These are phyloP conservation scores for Sporobolomyces phaffii DNA, from an alignment of 768 basidiomycete species.

Conservation along the genomic window DNA sequence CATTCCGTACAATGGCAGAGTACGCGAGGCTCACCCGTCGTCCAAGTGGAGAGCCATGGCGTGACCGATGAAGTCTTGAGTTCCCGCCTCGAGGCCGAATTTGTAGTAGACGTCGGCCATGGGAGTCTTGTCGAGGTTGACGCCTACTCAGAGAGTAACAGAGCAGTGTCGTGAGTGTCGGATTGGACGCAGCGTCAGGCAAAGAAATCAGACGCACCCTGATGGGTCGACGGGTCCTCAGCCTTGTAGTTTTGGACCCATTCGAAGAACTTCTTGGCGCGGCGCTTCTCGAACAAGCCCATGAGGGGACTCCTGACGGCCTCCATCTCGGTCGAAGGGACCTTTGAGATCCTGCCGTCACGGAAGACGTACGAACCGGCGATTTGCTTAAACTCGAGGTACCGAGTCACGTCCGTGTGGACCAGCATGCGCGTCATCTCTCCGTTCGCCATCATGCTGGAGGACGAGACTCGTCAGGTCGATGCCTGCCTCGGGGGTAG, in stretches of 20 bases:
- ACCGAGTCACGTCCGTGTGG: constrained; percentile 95
- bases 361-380: constrained; percentile 96
- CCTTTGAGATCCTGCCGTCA: constrained; percentile 93
- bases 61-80: constrained; percentile 98
- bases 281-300: constrained; percentile 98
- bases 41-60: constrained; percentile 98
- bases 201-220: constrained; percentile 56
- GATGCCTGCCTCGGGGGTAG: too few species aligned
- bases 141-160: too few species aligned
- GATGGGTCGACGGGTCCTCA: constrained; percentile 89
- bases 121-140: constrained; percentile 79
- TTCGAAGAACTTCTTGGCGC: constrained; percentile 97
- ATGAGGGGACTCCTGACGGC: constrained; percentile 90
- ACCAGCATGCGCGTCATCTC: constrained; percentile 97
- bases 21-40: constrained; percentile 74
- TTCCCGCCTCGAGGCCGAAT: constrained; percentile 92
- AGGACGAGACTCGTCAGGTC: too few species aligned
- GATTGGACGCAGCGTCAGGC: too few species aligned
- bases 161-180: too few species aligned
- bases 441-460: constrained; percentile 82
- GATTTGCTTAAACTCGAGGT: constrained; percentile 99
- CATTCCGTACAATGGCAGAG: too few species aligned
- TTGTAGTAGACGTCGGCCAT: constrained; percentile 96
- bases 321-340: constrained; percentile 95
- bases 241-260: constrained; percentile 93